A percentile compares a stretch with the other conserved stretches of the same genome.
These are phyloP conservation scores for Hypoxylon crocopeplum DNA, from an alignment of 495 filamentous ascomycete genomes.

Conservation along the genomic window DNA sequence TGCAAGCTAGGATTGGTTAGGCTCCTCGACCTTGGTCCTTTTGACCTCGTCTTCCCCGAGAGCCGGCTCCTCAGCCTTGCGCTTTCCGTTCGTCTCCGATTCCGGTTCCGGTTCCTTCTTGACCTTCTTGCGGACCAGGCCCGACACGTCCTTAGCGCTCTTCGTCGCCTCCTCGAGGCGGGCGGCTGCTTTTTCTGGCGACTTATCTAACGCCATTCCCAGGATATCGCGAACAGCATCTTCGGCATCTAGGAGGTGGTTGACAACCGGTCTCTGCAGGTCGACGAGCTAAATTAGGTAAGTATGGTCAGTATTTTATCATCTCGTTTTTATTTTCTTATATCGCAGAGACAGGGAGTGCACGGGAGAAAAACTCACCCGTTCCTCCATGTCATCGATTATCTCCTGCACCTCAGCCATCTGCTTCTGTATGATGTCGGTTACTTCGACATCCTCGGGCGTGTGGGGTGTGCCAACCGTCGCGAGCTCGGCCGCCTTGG, in stretches of 20 bases:
- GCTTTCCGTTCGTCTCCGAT: conserved; percentile 47
- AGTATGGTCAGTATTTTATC: conserved; percentile 26
- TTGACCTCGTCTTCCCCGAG: conserved; percentile 48
- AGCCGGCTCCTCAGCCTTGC: conserved; percentile 54
- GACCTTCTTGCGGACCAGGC: conserved; percentile 82
- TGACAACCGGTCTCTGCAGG: conserved; percentile 72
- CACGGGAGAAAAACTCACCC: conserved; percentile 58
- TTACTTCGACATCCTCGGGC: too few relatives aligned
- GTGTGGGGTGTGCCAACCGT: conserved; percentile 56
- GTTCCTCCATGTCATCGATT: conserved; percentile 83
- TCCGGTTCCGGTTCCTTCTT: conserved; percentile 45
- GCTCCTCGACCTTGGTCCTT: conserved; percentile 44
- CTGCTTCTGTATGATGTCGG: conserved; percentile 66
- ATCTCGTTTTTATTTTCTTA: conserved; percentile 8
- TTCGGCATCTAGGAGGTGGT: conserved; percentile 56
- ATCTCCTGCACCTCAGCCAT: conserved; percentile 88
- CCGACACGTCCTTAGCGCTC: conserved; percentile 83
- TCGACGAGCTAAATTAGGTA: conserved; percentile 69
- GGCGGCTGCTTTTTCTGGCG: conserved; percentile 65
- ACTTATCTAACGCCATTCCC: conserved; percentile 74
- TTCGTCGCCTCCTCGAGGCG: conserved; percentile 79
- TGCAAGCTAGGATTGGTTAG: conserved; percentile 8
- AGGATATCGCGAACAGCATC: conserved; percentile 69
- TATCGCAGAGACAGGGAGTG: conserved; percentile 33
- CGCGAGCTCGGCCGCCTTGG: conserved; percentile 71